phyloP scores from a whole-genome alignment of 495 filamentous ascomycete species.

The Lepidopterella palustris region DNA sequence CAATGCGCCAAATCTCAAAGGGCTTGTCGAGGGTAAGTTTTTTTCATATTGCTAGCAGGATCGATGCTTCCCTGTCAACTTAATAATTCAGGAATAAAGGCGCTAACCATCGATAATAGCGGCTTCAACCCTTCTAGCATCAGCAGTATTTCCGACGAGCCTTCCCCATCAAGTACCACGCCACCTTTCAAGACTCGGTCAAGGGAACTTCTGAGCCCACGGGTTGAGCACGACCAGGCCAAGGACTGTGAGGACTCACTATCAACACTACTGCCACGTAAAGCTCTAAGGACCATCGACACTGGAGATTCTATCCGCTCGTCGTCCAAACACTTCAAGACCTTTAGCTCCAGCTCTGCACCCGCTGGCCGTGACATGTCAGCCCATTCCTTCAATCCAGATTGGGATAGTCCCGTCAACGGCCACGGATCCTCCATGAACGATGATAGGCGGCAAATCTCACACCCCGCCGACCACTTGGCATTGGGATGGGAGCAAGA shows the following conservation, averaged over 20 bases:
- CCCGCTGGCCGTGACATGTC: slow-evolving; percentile 34
- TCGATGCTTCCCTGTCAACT: not conserved
- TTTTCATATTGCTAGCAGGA: too few relatives aligned
- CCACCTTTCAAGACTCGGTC: slow-evolving; percentile 25
- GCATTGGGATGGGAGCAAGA: slow-evolving; percentile 55
- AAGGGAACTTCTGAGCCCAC: slow-evolving; percentile 21
- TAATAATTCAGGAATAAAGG: not conserved
- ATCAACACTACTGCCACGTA: slow-evolving; percentile 8
- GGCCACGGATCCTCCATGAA: slow-evolving; percentile 34
- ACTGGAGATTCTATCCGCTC: slow-evolving; percentile 14
- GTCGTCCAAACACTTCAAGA: slow-evolving; percentile 12
- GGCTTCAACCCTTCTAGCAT: slow-evolving; percentile 21
- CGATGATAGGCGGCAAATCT: slow-evolving; percentile 20
- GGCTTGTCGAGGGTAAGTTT: slow-evolving; percentile 76
- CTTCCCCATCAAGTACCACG: slow-evolving; percentile 20
- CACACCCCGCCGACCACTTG: slow-evolving; percentile 33
- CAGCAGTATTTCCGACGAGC: slow-evolving; percentile 23
- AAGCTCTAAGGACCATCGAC: slow-evolving; percentile 20
- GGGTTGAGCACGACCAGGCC: slow-evolving; percentile 19
- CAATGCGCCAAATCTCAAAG: slow-evolving; percentile 87
- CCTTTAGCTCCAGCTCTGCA: slow-evolving; percentile 16
- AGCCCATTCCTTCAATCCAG: slow-evolving; percentile 25
- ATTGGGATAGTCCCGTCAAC: slow-evolving; percentile 23
- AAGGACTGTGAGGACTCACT: slow-evolving; percentile 10
- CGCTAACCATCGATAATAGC: slow-evolving; percentile 21